Evolutionary conservation across 2,329 filamentous ascomycete genomes (phyloP), one percentile per base, ranked within the genome.

Genomic region (Cladosporium sp.): DNA sequence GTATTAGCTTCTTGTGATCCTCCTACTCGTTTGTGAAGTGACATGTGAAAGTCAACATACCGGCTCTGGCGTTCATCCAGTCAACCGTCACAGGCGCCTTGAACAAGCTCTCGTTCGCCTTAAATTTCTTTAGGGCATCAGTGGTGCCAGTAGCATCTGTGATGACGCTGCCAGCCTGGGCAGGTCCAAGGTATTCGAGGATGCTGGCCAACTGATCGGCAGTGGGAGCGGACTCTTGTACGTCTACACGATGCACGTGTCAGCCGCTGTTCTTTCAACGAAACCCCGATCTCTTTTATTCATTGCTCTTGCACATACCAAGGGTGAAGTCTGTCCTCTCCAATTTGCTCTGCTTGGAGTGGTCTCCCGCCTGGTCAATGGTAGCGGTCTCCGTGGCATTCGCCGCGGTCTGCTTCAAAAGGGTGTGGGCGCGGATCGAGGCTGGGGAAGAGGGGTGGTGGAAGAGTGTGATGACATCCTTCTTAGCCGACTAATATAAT

Each of bases 401-500:
- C 57, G 90, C 89, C 29, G 91, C 91, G 35, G 88, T 85, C 80
- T 94, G 89, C 81, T 95, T 96, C 67, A 98, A 86, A 62, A 96
- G 81, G 50, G 86, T 89, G 68, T 89, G 86, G 35, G 90, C 90
- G 67, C 90, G 88, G 60, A 87, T 83, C 3, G 93, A 97, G 69
- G 89, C 84, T 26, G 90, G 86, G 63, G 86, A 86, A 72, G 84
- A 85, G 66, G 94, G 87, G 79, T 91, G 91, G 86, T 97, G 93
- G 85, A 98, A 99, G 83, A 99, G 89, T 68, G 94, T 98, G 77
- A 98, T 88, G 71, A 96, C 91, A 83, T 98, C 93, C 74, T 83
- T 83, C 81, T 81, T 61, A 26, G 64, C 52, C 23, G 50, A 49
- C 57, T 66, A 18, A 18, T 10, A 56, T 23, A 44, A 10, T 18